phyloP scores from a whole-genome alignment of 768 basidiomycete species.

The Mycena indigotica region DNA sequence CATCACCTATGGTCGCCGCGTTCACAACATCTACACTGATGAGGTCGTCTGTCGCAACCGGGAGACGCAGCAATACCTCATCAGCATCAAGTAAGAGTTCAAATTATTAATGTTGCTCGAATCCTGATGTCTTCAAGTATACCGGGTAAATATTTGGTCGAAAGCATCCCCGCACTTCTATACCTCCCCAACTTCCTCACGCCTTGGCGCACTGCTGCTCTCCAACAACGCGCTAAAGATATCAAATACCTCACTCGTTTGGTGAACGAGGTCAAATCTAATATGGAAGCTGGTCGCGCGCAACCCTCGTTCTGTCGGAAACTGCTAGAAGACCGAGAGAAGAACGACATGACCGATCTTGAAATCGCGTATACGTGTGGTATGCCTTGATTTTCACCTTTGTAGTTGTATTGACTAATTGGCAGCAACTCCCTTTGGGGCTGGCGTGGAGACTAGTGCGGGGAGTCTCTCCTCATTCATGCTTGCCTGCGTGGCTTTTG shows the following conservation, averaged over 20 bases:
- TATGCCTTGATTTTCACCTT: slow-evolving; percentile 21
- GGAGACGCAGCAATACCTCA: slow-evolving; percentile 14
- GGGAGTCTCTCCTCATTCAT: slow-evolving; percentile 36
- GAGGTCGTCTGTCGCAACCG: slow-evolving; percentile 40
- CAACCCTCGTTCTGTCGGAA: slow-evolving; percentile 44
- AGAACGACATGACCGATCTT: slow-evolving; percentile 43
- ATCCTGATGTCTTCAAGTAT: slow-evolving; percentile 31
- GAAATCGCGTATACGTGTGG: slow-evolving; percentile 47
- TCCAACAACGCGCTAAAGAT: slow-evolving; percentile 36
- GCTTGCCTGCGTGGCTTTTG: slow-evolving; percentile 26
- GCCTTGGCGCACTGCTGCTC: slow-evolving; percentile 10
- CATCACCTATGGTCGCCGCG: slow-evolving; percentile 45
- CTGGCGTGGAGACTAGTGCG: slow-evolving; percentile 47
- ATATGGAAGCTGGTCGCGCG: slow-evolving; percentile 41
- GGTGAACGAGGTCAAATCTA: slow-evolving; percentile 43
- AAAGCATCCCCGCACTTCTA: slow-evolving; percentile 50
- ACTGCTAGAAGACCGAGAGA: slow-evolving; percentile 36
- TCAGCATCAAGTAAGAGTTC: slow-evolving; percentile 36
- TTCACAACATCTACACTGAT: slow-evolving; percentile 44
- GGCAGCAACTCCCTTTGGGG: slow-evolving; percentile 40
- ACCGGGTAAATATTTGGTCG: slow-evolving; percentile 51
- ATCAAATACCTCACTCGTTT: slow-evolving; percentile 42
- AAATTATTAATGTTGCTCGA: neutral
- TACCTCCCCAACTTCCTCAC: slow-evolving; percentile 37
- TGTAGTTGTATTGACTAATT: neutral